phyloP scores from a whole-genome alignment of 1,284 basidiomycete genomes.

The Coniferiporia weirii region DNA sequence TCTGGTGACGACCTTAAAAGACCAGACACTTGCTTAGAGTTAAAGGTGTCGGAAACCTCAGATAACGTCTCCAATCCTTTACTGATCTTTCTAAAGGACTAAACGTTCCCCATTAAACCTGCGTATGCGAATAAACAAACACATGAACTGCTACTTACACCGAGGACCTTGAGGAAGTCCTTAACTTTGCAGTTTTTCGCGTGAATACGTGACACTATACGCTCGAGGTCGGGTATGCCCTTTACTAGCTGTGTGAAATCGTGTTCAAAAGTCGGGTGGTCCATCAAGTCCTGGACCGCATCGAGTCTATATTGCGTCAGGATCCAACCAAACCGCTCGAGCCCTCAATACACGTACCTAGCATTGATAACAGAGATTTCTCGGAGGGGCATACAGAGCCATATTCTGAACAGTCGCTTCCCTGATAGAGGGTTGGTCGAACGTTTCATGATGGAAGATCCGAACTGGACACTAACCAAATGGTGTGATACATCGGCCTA shows the following conservation, averaged over 20 bases:
- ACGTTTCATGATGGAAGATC: slow-evolving; percentile 7
- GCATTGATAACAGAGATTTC: slow-evolving; percentile 82
- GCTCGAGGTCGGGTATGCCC: slow-evolving; percentile 87
- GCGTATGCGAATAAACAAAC: background rate
- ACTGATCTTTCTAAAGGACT: slow-evolving; percentile 77
- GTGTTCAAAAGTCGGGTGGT: slow-evolving; percentile 68
- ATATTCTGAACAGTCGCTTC: slow-evolving; percentile 89
- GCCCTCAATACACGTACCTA: slow-evolving; percentile 43
- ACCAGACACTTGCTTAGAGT: slow-evolving; percentile 68
- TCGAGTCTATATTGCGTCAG: slow-evolving; percentile 58
- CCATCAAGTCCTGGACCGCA: slow-evolving; percentile 85
- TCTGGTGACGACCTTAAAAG: slow-evolving; percentile 81
- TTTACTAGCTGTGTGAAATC: slow-evolving; percentile 74
- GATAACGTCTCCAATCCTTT: slow-evolving; percentile 61
- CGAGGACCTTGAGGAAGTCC: slow-evolving; percentile 81
- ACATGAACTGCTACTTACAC: slow-evolving; percentile 39
- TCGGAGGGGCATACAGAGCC: slow-evolving; percentile 87
- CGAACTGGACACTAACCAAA: slow-evolving; percentile 54
- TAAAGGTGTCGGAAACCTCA: slow-evolving; percentile 65
- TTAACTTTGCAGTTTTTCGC: slow-evolving; percentile 82
- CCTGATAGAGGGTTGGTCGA: slow-evolving; percentile 38
- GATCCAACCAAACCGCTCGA: slow-evolving; percentile 15
- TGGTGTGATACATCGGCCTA: slow-evolving; percentile 85
- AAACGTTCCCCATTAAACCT: background rate
- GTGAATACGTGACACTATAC: slow-evolving; percentile 89